Percentiles rank a stretch among this genome's conserved stretches.
These are phyloP conservation scores for Guyanaporus albipodus DNA, from an alignment of 768 basidiomycete species.

Conservation along the genomic window DNA sequence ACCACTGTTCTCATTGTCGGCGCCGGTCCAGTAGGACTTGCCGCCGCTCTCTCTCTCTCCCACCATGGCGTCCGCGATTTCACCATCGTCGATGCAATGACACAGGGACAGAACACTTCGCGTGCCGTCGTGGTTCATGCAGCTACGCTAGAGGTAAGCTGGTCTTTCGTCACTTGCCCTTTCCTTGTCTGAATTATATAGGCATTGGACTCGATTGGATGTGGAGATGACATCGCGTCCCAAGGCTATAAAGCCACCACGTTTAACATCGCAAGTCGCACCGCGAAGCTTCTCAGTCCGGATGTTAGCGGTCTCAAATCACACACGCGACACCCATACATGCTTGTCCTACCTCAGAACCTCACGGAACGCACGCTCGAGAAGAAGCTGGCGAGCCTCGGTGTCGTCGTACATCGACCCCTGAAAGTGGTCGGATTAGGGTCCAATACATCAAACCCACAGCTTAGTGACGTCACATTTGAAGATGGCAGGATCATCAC, in stretches of 20 bases:
- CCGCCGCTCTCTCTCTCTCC: constrained; percentile 43
- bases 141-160: constrained; percentile 46
- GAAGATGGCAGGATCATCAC: background rate
- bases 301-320: background rate
- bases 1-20: constrained; percentile 48
- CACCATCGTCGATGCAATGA: constrained; percentile 39
- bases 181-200: constrained; percentile 34
- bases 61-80: constrained; percentile 40
- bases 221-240: constrained; percentile 36
- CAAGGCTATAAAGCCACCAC: constrained; percentile 32
- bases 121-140: constrained; percentile 49
- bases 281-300: background rate
- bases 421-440: background rate
- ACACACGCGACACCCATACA: constrained; percentile 44
- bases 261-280: constrained; percentile 29
- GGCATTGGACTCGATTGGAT: constrained; percentile 43
- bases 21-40: constrained; percentile 47
- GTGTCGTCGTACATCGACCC: constrained; percentile 17
- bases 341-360: background rate
- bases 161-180: too few relatives aligned
- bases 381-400: constrained; percentile 29
- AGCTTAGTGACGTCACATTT: constrained; percentile 14
- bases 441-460: background rate
- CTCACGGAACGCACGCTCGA: constrained; percentile 24
- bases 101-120: constrained; percentile 34